Evolutionary conservation across 2,329 filamentous ascomycete genomes (phyloP), one percentile per base, ranked within the genome.

Genomic region (Cylindrodendrum hubeiense): DNA sequence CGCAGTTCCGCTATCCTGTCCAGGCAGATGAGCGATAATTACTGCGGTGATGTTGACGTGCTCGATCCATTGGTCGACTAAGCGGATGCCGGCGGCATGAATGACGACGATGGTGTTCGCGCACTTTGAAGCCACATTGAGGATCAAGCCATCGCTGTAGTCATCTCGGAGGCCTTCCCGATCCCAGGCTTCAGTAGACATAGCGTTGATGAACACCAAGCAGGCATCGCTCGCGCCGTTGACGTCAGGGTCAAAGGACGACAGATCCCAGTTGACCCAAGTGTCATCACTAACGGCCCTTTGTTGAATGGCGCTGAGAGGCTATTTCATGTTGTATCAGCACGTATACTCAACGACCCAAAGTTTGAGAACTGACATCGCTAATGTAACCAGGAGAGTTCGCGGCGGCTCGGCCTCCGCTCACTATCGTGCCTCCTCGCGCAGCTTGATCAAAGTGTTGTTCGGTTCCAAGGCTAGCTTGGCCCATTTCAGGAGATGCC

Each of bases 191-290:
- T 97, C 94, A 0, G 93, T 92, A 0, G 91, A 88, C 76, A 94
- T 93, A 24, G 85, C 87, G 73, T 92, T 97, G 60, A 90, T 91
- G 77, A 97, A 97, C 1, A 96, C 94, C 22, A 98, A 75, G 91
- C 97, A 54, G 56, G 92, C 89, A 3, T 90, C 85, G 2, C 74
- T 73, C 3, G 79, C 78, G n/a, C 67, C 72, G 15, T 39, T 39
- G 15, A 39, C 37, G 19, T 74, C 74, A 0, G 76, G 76, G 10
- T 79, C 66, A 46, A 70, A 70, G 2, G 76, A 79, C 21, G 73
- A 71, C 2, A 78, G 72, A 58, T 80, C 85, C 80, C 65, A 91
- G 78, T 57, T 86, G 2, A 91, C 77, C 64, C 84, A 84, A 1
- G 87, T 89, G 21, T 81, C 82, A 67, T 90, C 87, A 5, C 79